Percentiles rank a stretch among this genome's conserved stretches.
Conservation (phyloP, 2,329 filamentous ascomycete genomes). For the Trichoderma cornu-damae region DNA sequence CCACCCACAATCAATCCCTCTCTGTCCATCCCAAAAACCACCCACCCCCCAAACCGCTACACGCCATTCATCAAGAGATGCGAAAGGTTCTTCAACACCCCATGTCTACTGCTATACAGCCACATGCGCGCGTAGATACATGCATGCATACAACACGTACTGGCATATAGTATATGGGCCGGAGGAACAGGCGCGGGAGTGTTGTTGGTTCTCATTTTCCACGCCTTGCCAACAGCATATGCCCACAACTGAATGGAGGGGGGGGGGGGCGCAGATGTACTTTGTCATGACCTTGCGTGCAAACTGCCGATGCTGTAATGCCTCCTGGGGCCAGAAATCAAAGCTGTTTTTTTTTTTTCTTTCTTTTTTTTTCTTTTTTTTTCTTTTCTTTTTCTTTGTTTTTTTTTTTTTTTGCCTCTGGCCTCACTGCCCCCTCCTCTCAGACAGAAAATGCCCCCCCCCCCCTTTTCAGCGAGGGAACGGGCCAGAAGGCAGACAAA, state of each 20-base stretch:
- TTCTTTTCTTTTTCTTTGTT: no score
- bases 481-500: constrained; percentile 20
- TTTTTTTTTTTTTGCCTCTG: no score
- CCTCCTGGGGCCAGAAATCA: constrained; percentile 25
- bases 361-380: no score
- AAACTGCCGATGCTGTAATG: constrained; percentile 21
- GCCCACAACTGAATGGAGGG: constrained; percentile 12
- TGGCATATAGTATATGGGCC: constrained; percentile 14
- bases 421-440: constrained; percentile 16
- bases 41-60: not conserved
- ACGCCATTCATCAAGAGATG: constrained; percentile 9
- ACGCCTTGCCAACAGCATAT: constrained; percentile 17
- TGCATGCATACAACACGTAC: not conserved
- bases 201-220: constrained; percentile 18
- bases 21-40: not conserved
- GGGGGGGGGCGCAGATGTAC: constrained; percentile 21
- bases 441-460: constrained; percentile 11
- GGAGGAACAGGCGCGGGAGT: constrained; percentile 17
- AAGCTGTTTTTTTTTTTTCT: constrained; percentile 27
- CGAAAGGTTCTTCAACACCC: constrained; percentile 16
- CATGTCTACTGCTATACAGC: constrained; percentile 14
- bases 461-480: constrained; percentile 16
- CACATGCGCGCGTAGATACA: constrained; percentile 18
- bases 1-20: constrained; percentile 11
- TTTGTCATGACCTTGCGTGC: constrained; percentile 29